A percentile compares a stretch with the other conserved stretches of the same genome.
These are phyloP conservation scores for Amanita rimosa DNA, from an alignment of 768 basidiomycete species.

Conservation along the genomic window DNA sequence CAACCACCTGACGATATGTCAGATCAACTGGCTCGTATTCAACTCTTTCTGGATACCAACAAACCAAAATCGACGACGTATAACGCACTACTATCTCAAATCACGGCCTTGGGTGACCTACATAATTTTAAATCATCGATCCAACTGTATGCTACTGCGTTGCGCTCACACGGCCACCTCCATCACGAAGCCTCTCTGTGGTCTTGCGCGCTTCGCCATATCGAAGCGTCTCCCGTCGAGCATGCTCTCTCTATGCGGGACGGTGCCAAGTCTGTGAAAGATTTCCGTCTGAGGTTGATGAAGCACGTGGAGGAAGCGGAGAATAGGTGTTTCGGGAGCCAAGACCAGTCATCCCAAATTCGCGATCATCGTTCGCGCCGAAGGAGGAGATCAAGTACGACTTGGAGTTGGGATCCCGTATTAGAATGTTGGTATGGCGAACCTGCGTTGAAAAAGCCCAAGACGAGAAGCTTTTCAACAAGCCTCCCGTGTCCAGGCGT, in stretches of 20 bases:
- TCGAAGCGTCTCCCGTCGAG: constrained; percentile 24
- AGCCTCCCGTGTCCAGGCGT: not conserved
- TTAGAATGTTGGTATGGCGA: not conserved
- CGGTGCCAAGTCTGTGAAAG: constrained; percentile 16
- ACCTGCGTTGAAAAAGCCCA: not conserved
- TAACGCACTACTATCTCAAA: constrained; percentile 9
- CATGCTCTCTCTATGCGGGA: constrained; percentile 9
- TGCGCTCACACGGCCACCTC: constrained; percentile 24
- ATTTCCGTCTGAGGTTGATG: constrained; percentile 29
- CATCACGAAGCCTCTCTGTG: constrained; percentile 40
- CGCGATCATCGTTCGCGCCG: not conserved
- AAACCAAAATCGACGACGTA: constrained; percentile 16
- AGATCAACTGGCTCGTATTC: not conserved
- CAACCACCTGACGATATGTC: not conserved
- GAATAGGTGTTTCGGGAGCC: constrained; percentile 27
- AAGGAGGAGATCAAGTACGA: not conserved
- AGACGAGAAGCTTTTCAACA: not conserved
- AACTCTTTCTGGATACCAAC: constrained; percentile 6
- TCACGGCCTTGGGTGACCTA: constrained; percentile 9
- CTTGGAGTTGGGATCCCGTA: constrained; percentile 3
- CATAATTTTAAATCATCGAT: constrained; percentile 9
- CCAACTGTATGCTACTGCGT: constrained; percentile 15
- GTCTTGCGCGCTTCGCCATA: constrained; percentile 34
- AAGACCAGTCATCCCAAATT: not conserved
- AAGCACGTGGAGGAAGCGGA: constrained; percentile 41